Evolutionary conservation across 75 land plant genomes (phyloP), one percentile per base, ranked within the genome.

Genomic region (Chamaecyparis obtusa): DNA sequence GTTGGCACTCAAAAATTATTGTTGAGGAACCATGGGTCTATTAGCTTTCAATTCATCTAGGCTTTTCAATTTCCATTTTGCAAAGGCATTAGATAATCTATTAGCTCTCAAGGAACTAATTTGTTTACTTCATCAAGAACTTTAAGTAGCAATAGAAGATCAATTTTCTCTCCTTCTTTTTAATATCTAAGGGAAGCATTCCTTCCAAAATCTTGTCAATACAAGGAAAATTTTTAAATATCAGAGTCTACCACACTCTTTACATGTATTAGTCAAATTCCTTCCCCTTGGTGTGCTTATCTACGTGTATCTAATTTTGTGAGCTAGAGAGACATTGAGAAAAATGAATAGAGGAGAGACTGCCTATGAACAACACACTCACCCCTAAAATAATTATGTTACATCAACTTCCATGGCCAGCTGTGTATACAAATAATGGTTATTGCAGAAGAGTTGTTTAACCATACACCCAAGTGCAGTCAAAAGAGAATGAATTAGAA

Each of bases 81-180:
- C 92, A 87, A 88, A 91, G 27, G 94, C 90, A 78, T 78, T 75
- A 41, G 85, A 44, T 72, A 89, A 90, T 48, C 90, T 94, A 67
- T 85, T 80, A 35, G 89, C 90, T 36, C 91, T 89, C 44, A 98
- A 55, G 89, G 93, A 35, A 91, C 60, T 44, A 83, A 88, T n/a
- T 90, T 88, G 87, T 96, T 98, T 43, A 98, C 76, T 19, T 88
- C 91, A 84, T 98, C 94, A 84, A 98, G 85, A 74, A 93, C 90
- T 83, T 89, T 90, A 10, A 98, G 91, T 81, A 98, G 87, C 83
- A 90, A 87, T 24, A 96, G 86, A 67, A 95, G 87, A 84, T 94
- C 92, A 89, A 92, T 88, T 3, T 91, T 33, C 94, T 83, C 71
- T 91, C 88, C 56, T 93, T 84, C 84, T 91, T 92, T 11, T 93